Evolutionary conservation across 1,284 basidiomycete species (phyloP), one percentile per base, ranked within the genome.

Genomic region (Sphagnurus paluster): DNA sequence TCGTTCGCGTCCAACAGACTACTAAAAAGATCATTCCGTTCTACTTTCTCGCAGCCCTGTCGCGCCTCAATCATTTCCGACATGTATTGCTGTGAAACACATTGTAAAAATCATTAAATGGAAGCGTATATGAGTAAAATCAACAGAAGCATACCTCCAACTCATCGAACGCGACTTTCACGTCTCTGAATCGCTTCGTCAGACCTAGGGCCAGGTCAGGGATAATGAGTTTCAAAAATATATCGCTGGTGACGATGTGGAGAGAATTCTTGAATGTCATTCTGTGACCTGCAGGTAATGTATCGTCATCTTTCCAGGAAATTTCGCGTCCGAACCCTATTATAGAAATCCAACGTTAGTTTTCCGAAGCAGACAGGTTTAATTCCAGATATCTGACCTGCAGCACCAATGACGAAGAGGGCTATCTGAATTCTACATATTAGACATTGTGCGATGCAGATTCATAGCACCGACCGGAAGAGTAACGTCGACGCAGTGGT

Each of bases 251-350:
- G 5, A 81, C 74, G 13, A 64, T 65, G 40, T 75, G 71, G 28
- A 83, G 65, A 5, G 80, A 72, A 28, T 77, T 71, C 57, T 77
- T 79, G 68, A 83, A 84, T 2, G 77, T 69, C 62, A 84, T 67
- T 26, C 61, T 53, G 58, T 84, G 77, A 1, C 76, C 76, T 0
- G 62, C 49, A 1, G 77, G 73, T 19, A 70, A 54, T 4, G 52
- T 46, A 3, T 56, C 52, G 28, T 76, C 74, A 39, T 77, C 74
- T 34, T 65, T 63, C 79, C 77, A 82, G 1, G 72, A 68, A 20
- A 80, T 72, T 35, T 61, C 65, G 20, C 70, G 69, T 1, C 80
- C 80, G 55, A 82, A 84, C 16, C 72, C 74, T 75, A 46, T n/a
- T n/a, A 14, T 16, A 28, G 23, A 11, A 52, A 17, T 2, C 34